These are phyloP conservation scores for Claviceps lovelessii DNA, from an alignment of 2,329 filamentous ascomycete genomes.

Conservation along the genomic window DNA sequence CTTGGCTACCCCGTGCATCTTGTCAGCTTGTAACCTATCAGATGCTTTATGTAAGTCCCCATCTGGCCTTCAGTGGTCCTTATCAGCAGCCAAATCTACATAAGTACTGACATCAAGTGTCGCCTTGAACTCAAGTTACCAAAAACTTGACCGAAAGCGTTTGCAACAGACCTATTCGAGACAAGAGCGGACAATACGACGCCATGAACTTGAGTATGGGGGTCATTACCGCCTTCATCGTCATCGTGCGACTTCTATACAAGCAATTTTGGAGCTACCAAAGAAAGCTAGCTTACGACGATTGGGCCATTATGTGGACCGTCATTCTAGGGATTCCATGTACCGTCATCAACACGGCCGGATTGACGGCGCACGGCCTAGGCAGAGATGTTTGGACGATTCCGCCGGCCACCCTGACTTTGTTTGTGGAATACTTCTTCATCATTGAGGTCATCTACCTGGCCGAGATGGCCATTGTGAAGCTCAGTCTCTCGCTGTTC, in stretches of 20 bases:
- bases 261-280: slow-evolving; percentile 16
- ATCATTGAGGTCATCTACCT: slow-evolving; percentile 20
- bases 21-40: slow-evolving; percentile 10
- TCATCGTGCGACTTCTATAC: slow-evolving; percentile 9
- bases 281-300: slow-evolving; percentile 18
- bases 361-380: slow-evolving; percentile 15
- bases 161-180: slow-evolving; percentile 2
- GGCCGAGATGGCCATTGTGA: slow-evolving; percentile 19
- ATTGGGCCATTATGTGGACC: slow-evolving; percentile 14
- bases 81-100: background rate
- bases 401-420: slow-evolving; percentile 7
- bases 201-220: slow-evolving; percentile 8
- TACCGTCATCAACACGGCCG: slow-evolving; percentile 11
- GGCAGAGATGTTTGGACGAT: slow-evolving; percentile 23
- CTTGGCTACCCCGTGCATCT: slow-evolving; percentile 11
- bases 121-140: background rate
- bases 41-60: slow-evolving; percentile 13
- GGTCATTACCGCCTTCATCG: slow-evolving; percentile 7
- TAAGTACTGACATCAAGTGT: background rate
- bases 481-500: slow-evolving; percentile 27
- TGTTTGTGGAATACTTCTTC: slow-evolving; percentile 18
- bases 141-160: slow-evolving; percentile 2
- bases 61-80: background rate
- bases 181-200: background rate
- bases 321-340: slow-evolving; percentile 11